Evolutionary conservation across 139 green algal genomes (phyloP).

Genomic region (Medakamo hakoo): DNA sequence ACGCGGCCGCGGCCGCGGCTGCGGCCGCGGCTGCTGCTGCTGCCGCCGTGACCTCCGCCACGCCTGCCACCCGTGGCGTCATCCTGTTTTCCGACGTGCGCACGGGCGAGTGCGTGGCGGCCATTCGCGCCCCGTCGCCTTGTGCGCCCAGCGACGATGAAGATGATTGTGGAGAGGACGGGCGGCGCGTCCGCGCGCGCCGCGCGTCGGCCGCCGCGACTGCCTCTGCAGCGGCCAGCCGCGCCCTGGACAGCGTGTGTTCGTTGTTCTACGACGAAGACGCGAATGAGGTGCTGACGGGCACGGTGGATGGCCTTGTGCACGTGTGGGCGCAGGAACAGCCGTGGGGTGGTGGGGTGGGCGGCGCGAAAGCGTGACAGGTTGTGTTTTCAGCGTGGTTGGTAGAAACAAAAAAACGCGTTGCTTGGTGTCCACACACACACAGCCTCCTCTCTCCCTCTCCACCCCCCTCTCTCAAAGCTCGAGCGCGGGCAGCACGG

Average conservation of each 20-base stretch:
- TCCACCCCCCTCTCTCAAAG: background rate
- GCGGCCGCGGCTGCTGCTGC: too few species aligned
- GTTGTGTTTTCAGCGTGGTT: background rate
- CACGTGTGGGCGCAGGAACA: background rate
- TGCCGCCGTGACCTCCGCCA: too few species aligned
- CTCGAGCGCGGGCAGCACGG: background rate
- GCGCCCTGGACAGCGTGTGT: background rate
- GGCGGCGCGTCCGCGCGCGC: too few species aligned
- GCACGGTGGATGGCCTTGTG: background rate
- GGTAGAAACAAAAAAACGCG: background rate
- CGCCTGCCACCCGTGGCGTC: background rate
- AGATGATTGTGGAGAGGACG: too few species aligned
- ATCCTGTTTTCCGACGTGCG: background rate
- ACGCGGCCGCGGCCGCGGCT: too few species aligned
- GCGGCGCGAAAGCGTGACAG: background rate
- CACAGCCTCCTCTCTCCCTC: background rate
- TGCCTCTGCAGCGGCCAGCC: background rate
- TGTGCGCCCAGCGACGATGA: too few species aligned
- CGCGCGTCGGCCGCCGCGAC: too few species aligned
- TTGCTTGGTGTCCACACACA: background rate
- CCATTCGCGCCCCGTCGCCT: too few species aligned
- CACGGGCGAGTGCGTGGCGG: too few species aligned
- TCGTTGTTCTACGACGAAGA: slow-evolving; percentile 1
- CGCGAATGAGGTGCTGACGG: background rate
- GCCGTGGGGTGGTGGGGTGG: too few species aligned